Base-by-base conservation (phyloP, 2,329 filamentous ascomycete genomes). In the Beauveria caledonica region DNA sequence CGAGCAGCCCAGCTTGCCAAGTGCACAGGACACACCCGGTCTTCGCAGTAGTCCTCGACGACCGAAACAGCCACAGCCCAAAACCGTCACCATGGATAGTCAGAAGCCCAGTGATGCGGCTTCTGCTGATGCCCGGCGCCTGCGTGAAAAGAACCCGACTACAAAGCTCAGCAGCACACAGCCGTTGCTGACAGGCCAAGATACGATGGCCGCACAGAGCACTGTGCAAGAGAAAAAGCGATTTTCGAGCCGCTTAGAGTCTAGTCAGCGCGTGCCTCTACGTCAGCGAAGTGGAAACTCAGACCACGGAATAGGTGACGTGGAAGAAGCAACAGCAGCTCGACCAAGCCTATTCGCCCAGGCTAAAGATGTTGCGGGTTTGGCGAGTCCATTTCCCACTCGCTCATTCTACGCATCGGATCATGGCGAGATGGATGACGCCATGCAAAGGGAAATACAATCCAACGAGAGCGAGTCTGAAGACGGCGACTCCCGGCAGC, bases 341-440 rank as follows among this genome's bases (percentile, higher is more conserved):
- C 60, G 60, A 10, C 49, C 60, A 3, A 58, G 60, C 33, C 29
- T 61, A 5, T 59, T 62, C 5, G 52, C 59, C 9, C 62, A 63
- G 13, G 54, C 60, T 1, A 63, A 58, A 42, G 54, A 40, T 9
- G 13, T 65, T 17, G 55, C 60, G 40, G 49, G 56, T 3, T 54
- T 60, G 7, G 62, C 52, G 11, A 64, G 61, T 27, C 63, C 60
- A 33, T 62, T 63, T 46, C 62, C 61, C n/a, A 29, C 46, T 8
- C 52, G 44, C 15, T 13, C 61, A 52, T 11, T 53, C 51, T 40
- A 52, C 51, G 55, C 57, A 7, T 61, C 65, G 4, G 56, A 64
- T 23, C 63, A 64, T 45, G 65, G 62, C 49, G 68, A 68, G 55
- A 60, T 63, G 29, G 66, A 68, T 17, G 66, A 66, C 27, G 66